Evolutionary conservation across 1,284 basidiomycete species (phyloP).

Genomic region (Tetrapyrgos nigripes): DNA sequence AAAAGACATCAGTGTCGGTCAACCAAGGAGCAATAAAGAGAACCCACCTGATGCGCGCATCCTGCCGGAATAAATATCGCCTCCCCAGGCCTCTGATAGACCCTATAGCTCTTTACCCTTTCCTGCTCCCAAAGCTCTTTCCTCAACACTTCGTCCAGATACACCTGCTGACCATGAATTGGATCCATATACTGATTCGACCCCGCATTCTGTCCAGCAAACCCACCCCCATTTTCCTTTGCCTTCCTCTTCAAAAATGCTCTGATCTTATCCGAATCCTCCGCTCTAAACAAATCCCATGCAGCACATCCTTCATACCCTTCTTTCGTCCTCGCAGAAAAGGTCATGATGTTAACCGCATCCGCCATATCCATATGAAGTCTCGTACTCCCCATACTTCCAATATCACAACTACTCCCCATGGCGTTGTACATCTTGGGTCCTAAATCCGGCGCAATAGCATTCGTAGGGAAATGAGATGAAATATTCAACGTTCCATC

Average conservation of each 20-base stretch:
- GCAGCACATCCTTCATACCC: slow-evolving; percentile 82
- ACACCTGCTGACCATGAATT: slow-evolving; percentile 91
- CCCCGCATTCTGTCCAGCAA: slow-evolving; percentile 39
- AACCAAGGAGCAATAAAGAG: slow-evolving; percentile 5
- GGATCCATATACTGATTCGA: slow-evolving; percentile 69
- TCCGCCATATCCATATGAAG: slow-evolving; percentile 98
- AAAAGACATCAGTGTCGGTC: neutral
- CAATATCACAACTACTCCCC: slow-evolving; percentile 64
- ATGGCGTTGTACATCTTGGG: slow-evolving; percentile 86
- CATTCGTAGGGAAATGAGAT: slow-evolving; percentile 86
- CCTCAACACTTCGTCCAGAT: slow-evolving; percentile 76
- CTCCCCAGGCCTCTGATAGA: slow-evolving; percentile 92
- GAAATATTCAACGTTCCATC: slow-evolving; percentile 91
- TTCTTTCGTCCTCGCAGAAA: slow-evolving; percentile 65
- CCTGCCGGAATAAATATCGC: slow-evolving; percentile 96
- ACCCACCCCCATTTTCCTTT: neutral
- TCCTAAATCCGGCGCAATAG: slow-evolving; percentile 86
- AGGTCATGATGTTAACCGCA: slow-evolving; percentile 92
- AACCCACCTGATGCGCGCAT: slow-evolving; percentile 89
- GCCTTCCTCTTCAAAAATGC: slow-evolving; percentile 67
- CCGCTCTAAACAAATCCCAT: slow-evolving; percentile 90
- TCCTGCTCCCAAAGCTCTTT: slow-evolving; percentile 71
- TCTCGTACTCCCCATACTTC: slow-evolving; percentile 84
- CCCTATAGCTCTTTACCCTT: slow-evolving; percentile 80
- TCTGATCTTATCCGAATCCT: slow-evolving; percentile 84